A percentile compares a stretch with the other conserved stretches of the same genome.
Evolutionary conservation across 208 protist species (phyloP).

Genomic region (Phytomonas sp.): DNA sequence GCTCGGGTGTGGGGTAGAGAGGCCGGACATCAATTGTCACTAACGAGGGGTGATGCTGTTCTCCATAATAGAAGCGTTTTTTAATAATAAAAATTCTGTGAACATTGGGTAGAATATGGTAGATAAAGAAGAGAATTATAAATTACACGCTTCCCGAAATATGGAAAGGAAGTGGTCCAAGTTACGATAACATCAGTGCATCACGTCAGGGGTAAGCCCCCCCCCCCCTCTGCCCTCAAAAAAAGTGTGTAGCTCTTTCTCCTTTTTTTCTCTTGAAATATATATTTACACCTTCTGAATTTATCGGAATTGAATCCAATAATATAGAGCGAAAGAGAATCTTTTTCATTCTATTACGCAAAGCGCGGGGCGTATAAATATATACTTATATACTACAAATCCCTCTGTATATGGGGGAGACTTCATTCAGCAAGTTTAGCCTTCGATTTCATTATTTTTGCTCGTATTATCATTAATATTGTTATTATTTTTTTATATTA

Average conservation of each 20-base stretch:
- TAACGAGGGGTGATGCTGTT: not conserved
- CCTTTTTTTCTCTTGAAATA: not conserved
- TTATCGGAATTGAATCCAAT: not conserved
- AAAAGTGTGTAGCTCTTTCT: not conserved
- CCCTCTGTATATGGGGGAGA: constrained; percentile 4
- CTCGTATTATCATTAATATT: constrained; percentile 2
- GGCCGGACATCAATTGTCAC: not conserved
- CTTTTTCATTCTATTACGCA: not conserved
- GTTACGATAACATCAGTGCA: not conserved
- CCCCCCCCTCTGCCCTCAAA: not conserved
- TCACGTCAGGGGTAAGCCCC: not conserved
- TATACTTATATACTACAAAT: not conserved
- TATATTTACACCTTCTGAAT: not conserved
- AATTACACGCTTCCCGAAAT: not conserved
- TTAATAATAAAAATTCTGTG: not conserved
- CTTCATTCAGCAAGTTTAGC: constrained; percentile 1
- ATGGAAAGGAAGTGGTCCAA: not conserved
- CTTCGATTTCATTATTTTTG: constrained; percentile 11
- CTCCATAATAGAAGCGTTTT: not conserved
- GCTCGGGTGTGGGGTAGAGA: not conserved
- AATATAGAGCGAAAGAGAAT: not conserved
- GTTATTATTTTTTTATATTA: constrained; percentile 5
- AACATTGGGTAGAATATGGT: not conserved
- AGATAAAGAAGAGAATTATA: not conserved
- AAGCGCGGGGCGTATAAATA: not conserved